These are phyloP conservation scores for Flaveria robusta DNA, from an alignment of 129 eudicot genomes.

Conservation along the genomic window DNA sequence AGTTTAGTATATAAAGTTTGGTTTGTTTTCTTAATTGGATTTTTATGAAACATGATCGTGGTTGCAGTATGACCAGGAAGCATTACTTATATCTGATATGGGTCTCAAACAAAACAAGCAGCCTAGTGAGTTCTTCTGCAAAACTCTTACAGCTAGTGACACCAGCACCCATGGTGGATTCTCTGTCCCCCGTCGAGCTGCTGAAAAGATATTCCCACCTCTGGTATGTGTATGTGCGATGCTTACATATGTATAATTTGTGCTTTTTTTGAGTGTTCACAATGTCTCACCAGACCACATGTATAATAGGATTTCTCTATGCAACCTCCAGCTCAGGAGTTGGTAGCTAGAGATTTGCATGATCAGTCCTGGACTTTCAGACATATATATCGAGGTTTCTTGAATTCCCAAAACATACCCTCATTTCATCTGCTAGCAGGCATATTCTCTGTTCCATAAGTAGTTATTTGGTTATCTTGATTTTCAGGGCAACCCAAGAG, in stretches of 20 bases:
- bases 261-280: background rate
- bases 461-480: slow-evolving; percentile 17
- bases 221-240: slow-evolving; percentile 41
- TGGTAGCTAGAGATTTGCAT: slow-evolving; percentile 85
- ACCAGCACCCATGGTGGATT: slow-evolving; percentile 98
- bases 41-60: background rate
- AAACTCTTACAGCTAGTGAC: slow-evolving; percentile 94
- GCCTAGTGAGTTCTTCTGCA: slow-evolving; percentile 91
- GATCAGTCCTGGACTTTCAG: slow-evolving; percentile 93
- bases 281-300: slow-evolving; percentile 34
- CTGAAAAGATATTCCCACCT: slow-evolving; percentile 95
- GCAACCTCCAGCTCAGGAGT: slow-evolving; percentile 98
- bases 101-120: slow-evolving; percentile 88
- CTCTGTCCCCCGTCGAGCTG: slow-evolving; percentile 97
- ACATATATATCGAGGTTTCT: slow-evolving; percentile 85
- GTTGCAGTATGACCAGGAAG: slow-evolving; percentile 88
- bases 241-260: background rate
- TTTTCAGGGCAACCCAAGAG: slow-evolving; percentile 83
- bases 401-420: background rate
- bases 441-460: background rate
- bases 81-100: slow-evolving; percentile 77
- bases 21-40: no score
- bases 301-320: slow-evolving; percentile 72
- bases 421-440: background rate
- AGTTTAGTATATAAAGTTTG: no score